Conservation (phyloP, 2,329 filamentous ascomycete species). For the Diaporthe velutina region DNA sequence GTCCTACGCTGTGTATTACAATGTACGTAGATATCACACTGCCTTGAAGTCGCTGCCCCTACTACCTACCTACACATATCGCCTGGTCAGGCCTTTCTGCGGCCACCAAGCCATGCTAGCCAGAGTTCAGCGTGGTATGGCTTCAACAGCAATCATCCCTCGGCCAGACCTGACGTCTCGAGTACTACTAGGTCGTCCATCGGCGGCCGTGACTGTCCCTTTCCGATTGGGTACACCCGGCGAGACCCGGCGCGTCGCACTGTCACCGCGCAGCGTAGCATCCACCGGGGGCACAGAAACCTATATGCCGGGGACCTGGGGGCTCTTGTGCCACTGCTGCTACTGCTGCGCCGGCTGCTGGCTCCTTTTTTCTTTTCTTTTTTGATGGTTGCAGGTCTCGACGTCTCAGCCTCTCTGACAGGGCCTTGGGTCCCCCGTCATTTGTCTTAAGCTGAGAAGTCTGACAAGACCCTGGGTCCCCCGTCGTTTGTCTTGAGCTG, state of each 20-base stretch:
- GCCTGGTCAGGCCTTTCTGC: not conserved
- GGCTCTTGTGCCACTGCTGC: not conserved
- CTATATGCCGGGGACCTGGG: not conserved
- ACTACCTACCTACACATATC: not conserved
- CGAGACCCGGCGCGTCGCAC: conserved; percentile 1
- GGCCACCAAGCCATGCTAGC: not conserved
- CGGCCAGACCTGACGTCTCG: conserved; percentile 2
- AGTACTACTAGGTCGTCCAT: not conserved
- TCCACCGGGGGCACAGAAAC: not conserved
- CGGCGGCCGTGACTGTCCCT: conserved; percentile 1
- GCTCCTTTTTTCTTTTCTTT: not conserved
- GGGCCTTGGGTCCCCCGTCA: not conserved
- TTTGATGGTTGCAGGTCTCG: not conserved
- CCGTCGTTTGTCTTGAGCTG: conserved; percentile 5
- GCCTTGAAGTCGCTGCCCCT: not conserved
- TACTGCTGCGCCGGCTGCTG: conserved; percentile 3
- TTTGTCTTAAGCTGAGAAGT: not conserved
- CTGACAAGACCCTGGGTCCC: not conserved
- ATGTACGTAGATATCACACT: not conserved
- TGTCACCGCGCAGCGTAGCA: conserved; percentile 8
- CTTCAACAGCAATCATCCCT: not conserved
- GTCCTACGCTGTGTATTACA: not conserved
- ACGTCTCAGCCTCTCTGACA: conserved; percentile 10
- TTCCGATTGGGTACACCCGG: conserved; percentile 3
- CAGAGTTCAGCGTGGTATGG: too few species aligned